Conservation (phyloP, 352 stramenopile genomes). For the Phytophthora colocasiae region DNA sequence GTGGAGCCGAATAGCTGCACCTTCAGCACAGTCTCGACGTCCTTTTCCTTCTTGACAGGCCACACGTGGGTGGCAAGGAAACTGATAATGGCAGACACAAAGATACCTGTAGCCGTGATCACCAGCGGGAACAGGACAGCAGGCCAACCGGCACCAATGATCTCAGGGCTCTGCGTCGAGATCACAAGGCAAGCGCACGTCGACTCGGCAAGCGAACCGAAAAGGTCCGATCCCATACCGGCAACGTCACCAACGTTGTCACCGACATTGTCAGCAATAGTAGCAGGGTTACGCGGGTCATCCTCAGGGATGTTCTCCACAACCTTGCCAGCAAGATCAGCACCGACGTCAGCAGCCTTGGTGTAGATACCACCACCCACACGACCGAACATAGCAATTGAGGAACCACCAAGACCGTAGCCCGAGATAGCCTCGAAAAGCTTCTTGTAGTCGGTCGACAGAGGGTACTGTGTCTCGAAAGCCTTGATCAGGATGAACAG, state of each 20-base stretch:
- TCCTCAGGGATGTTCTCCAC: conserved; percentile 99
- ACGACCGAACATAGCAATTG: conserved; percentile 99
- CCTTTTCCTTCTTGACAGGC: conserved; percentile 94
- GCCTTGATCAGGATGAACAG: conserved; percentile 96
- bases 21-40: conserved; percentile 98
- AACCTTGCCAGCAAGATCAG: conserved; percentile 99
- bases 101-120: conserved; percentile 97
- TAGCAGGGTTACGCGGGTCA: conserved; percentile 99
- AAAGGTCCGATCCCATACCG: conserved; percentile 99
- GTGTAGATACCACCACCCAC: conserved; percentile 99
- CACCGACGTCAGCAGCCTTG: conserved; percentile 99
- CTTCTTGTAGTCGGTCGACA: conserved; percentile 84
- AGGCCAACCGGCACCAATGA: conserved; percentile 93
- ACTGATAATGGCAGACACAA: conserved; percentile 96
- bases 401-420: conserved; percentile 98
- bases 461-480: conserved; percentile 93
- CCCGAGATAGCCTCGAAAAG: conserved; percentile 97
- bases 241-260: conserved; percentile 99
- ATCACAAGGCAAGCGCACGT: conserved; percentile 99
- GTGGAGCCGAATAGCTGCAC: conserved; percentile 98
- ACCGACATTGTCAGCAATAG: conserved; percentile 99
- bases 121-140: conserved; percentile 97
- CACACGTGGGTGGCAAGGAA: conserved; percentile 98
- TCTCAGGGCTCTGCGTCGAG: conserved; percentile 91
- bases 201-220: conserved; percentile 98